Percentiles rank a stretch among this genome's conserved stretches.
These are phyloP conservation scores for Alternaria panax DNA, from an alignment of 2,329 filamentous ascomycete genomes.

Conservation along the genomic window DNA sequence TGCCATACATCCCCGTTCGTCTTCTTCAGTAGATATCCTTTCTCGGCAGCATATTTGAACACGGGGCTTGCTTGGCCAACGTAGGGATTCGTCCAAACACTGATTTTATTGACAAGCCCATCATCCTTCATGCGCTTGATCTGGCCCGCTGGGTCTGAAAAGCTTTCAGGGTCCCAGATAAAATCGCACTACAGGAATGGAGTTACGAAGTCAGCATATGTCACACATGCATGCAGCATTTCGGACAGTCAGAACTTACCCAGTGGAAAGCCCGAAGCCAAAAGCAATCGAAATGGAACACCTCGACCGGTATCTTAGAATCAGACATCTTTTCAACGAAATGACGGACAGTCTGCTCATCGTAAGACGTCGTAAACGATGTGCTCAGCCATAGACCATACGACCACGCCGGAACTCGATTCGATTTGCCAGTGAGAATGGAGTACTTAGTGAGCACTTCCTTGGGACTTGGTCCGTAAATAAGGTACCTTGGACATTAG, in stretches of 20 bases:
- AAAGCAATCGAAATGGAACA: slow-evolving; percentile 81
- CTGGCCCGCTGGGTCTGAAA: slow-evolving; percentile 72
- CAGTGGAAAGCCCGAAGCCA: slow-evolving; percentile 79
- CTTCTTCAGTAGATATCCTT: slow-evolving; percentile 73
- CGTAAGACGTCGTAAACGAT: slow-evolving; percentile 76
- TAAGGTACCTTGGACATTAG: slow-evolving; percentile 62
- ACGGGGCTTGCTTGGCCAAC: slow-evolving; percentile 73
- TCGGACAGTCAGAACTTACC: no score
- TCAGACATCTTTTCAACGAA: slow-evolving; percentile 74
- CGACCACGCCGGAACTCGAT: slow-evolving; percentile 74
- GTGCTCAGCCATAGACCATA: slow-evolving; percentile 81
- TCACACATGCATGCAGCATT: no score
- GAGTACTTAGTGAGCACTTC: slow-evolving; percentile 74
- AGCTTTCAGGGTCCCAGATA: slow-evolving; percentile 71
- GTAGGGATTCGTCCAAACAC: slow-evolving; percentile 80
- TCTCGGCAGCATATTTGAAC: slow-evolving; percentile 69
- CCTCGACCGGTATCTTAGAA: slow-evolving; percentile 70
- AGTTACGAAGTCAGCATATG: no score
- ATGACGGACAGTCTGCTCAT: slow-evolving; percentile 70
- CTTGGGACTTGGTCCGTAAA: slow-evolving; percentile 74
- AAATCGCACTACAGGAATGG: no score
- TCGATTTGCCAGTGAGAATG: slow-evolving; percentile 70
- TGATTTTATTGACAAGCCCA: slow-evolving; percentile 67
- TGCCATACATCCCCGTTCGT: slow-evolving; percentile 75
- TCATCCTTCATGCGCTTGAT: slow-evolving; percentile 69